Evolutionary conservation across 2,329 filamentous ascomycete genomes (phyloP), one percentile per base, ranked within the genome.

Genomic region (Truncatella angustata): DNA sequence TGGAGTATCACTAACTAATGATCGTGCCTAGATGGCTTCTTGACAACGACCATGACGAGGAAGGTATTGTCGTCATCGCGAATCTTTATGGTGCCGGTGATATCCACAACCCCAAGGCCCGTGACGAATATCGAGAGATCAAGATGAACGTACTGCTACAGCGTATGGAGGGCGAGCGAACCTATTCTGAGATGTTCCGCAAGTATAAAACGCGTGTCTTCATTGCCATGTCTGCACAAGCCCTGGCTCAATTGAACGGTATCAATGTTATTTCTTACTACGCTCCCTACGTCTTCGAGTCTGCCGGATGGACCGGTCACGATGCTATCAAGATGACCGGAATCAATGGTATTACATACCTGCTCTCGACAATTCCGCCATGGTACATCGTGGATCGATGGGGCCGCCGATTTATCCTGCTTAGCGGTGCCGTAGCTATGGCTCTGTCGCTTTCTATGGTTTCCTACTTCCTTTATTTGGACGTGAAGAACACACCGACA

Each of bases 251-350:
- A 72, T 84, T 99, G 50, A 97, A 97, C 74, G 94, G 94, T 59
- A 99, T 99, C 76, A 99, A 99, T 72, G 94, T 99, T 67, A 99
- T 99, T 58, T 97, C 93, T 1, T 99, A 97, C 78, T 99, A 99
- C 67, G 94, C 94, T 1, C 94, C 94, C 0, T 85, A 95, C 51
- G 93, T 97, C 14, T 97, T 99, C 64, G 92, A 97, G 72, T 92
- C 92, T 54, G 94, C 94, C 34, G 93, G 94, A n/a, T 97, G 93
- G 94, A 74, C 84, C 51, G 94, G 93, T 24, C 90, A 93, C 60
- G 81, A 91, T 54, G 94, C 94, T 4, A 89, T 97, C 57, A 80
- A 97, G 55, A 97, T 97, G 94, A 96, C 94, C 5, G 94, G 94
- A 51, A 90, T 97, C 70, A 99, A 97, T 73, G 90, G 86, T 52